Evolutionary conservation across 2,329 filamentous ascomycete genomes (phyloP).

Genomic region (Hirsutella minnesotensis): DNA sequence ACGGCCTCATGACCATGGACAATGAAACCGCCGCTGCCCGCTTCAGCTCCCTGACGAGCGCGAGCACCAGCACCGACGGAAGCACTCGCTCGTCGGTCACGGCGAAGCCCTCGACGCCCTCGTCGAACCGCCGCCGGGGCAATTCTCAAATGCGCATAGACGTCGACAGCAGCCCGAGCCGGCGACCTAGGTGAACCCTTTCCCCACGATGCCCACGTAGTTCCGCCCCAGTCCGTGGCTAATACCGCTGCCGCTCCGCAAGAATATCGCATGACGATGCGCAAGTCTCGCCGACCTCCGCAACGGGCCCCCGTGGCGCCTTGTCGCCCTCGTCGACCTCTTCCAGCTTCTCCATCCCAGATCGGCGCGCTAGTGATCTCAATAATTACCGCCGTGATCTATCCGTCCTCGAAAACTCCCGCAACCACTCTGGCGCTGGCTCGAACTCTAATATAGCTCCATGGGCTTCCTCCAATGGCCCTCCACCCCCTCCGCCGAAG

Average conservation of each 20-base stretch:
- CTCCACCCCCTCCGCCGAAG: constrained; percentile 21
- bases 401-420: constrained; percentile 51
- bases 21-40: constrained; percentile 44
- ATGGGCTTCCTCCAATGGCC: constrained; percentile 39
- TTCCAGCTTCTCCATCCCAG: constrained; percentile 31
- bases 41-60: constrained; percentile 33
- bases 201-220: constrained; percentile 1
- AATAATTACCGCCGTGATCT: constrained; percentile 62
- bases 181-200: constrained; percentile 22
- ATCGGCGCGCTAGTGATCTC: constrained; percentile 48
- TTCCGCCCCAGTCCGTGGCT: not conserved
- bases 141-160: constrained; percentile 17
- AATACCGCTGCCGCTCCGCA: not conserved
- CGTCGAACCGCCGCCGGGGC: constrained; percentile 11
- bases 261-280: constrained; percentile 23
- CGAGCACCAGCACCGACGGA: constrained; percentile 40
- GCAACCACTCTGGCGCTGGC: constrained; percentile 30
- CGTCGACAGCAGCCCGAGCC: constrained; percentile 29
- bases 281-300: constrained; percentile 39
- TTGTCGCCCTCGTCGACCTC: constrained; percentile 34
- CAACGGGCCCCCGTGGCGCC: constrained; percentile 28
- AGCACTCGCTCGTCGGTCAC: constrained; percentile 58
- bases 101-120: constrained; percentile 34
- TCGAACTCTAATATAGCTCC: constrained; percentile 38
- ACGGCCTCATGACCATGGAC: constrained; percentile 43